Conservation (phyloP, 139 green algal genomes). For the Chlorella ohadii region DNA sequence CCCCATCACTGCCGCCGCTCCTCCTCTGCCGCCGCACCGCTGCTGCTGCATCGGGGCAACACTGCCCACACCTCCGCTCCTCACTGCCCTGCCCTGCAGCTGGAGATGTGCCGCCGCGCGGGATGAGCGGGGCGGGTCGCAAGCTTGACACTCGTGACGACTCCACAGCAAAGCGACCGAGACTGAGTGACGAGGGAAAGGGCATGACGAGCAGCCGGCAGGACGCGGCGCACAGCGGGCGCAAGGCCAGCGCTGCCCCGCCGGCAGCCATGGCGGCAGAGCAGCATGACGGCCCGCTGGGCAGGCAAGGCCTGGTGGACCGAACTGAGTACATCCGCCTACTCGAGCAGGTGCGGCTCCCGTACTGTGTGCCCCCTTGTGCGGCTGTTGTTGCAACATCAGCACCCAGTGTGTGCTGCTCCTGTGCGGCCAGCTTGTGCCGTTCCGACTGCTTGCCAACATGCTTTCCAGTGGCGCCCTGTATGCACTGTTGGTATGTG, state of each 20-base stretch:
- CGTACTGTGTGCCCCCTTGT: too few species aligned
- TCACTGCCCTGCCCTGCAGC: neutral
- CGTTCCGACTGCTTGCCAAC: too few species aligned
- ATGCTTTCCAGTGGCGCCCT: too few species aligned
- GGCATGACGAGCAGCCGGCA: neutral
- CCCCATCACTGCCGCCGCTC: too few species aligned
- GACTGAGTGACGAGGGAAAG: neutral
- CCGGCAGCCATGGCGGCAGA: neutral
- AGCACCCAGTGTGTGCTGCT: too few species aligned
- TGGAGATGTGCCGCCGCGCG: neutral
- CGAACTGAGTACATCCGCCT: constrained; percentile 72
- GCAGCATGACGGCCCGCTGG: neutral
- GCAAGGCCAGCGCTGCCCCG: neutral
- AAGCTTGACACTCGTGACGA: constrained; percentile 1
- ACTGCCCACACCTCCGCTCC: too few species aligned
- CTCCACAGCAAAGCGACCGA: neutral
- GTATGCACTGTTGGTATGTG: too few species aligned
- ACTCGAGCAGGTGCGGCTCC: constrained; percentile 59
- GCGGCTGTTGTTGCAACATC: too few species aligned
- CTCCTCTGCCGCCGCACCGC: too few species aligned
- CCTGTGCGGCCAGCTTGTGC: too few species aligned
- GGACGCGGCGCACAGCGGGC: too few species aligned
- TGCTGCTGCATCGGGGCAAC: too few species aligned
- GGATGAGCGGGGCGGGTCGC: neutral
- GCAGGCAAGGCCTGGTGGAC: constrained; percentile 18